Conservation (phyloP, 202 grass and related monocot species). For the Digitaria exilis region DNA sequence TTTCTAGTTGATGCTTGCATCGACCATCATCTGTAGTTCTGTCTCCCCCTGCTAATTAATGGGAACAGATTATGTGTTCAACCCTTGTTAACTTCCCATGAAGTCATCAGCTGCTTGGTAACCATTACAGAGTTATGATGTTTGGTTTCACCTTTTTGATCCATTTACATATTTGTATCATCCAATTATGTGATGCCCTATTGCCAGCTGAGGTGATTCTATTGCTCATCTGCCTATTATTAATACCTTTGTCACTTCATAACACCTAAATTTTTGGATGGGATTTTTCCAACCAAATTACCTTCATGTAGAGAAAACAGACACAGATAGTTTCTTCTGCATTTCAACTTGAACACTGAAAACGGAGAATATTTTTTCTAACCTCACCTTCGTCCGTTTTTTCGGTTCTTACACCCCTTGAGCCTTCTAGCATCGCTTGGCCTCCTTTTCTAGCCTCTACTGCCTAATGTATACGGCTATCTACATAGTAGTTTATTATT, state of each 20-base stretch:
- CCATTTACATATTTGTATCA: neutral
- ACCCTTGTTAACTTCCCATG: neutral
- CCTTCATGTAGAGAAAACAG: neutral
- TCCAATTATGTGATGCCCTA: neutral
- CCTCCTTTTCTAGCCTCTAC: no score
- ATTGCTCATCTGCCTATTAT: neutral
- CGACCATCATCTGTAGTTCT: conserved; percentile 13
- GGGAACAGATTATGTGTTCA: neutral
- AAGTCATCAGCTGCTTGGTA: neutral
- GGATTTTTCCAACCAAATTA: neutral
- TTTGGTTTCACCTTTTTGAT: neutral
- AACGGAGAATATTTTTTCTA: no score
- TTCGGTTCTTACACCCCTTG: no score
- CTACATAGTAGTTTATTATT: no score
- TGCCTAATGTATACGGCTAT: no score
- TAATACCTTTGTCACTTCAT: neutral
- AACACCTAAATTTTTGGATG: neutral
- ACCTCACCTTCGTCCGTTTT: no score
- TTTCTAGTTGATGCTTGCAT: conserved; percentile 1
- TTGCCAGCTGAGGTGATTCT: neutral
- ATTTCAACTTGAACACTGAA: neutral
- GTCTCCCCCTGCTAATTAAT: neutral
- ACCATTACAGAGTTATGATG: neutral
- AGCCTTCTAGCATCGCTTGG: no score
- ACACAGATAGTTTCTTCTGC: neutral